Conservation (phyloP, 495 filamentous ascomycete genomes). For the Aspergillus nanangensis region DNA sequence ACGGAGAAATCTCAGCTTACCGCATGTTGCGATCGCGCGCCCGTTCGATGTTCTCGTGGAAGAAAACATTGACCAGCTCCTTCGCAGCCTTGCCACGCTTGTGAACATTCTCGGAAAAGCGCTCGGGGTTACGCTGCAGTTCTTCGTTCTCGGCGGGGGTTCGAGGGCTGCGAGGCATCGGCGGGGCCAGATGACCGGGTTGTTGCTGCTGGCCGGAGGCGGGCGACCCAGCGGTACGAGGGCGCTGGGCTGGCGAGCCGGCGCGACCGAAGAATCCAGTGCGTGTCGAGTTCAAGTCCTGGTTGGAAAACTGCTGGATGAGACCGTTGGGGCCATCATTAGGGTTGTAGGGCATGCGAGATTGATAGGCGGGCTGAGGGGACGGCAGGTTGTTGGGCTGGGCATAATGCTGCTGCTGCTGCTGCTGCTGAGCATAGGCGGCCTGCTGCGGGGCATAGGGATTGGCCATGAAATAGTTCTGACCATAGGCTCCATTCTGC, state of each 20-base stretch:
- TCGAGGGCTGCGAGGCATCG: slow-evolving; percentile 51
- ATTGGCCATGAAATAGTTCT: slow-evolving; percentile 64
- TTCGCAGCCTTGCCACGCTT: slow-evolving; percentile 63
- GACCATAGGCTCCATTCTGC: slow-evolving; percentile 44
- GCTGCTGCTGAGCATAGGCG: slow-evolving; percentile 51
- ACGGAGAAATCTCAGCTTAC: slow-evolving; percentile 42
- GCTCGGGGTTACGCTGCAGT: slow-evolving; percentile 68
- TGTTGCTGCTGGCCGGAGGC: slow-evolving; percentile 54
- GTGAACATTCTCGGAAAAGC: slow-evolving; percentile 74
- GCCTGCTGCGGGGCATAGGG: slow-evolving; percentile 55
- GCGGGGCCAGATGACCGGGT: slow-evolving; percentile 59
- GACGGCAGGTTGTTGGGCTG: slow-evolving; percentile 55
- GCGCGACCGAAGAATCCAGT: slow-evolving; percentile 66
- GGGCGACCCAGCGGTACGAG: slow-evolving; percentile 65
- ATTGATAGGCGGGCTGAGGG: slow-evolving; percentile 47
- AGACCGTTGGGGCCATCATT: slow-evolving; percentile 73
- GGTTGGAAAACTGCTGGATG: slow-evolving; percentile 93
- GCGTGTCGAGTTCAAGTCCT: slow-evolving; percentile 77
- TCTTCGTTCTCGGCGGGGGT: slow-evolving; percentile 41
- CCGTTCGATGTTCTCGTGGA: slow-evolving; percentile 91
- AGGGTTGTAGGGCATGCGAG: slow-evolving; percentile 40
- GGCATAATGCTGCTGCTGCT: slow-evolving; percentile 71
- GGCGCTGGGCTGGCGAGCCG: slow-evolving; percentile 66
- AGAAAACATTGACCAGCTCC: slow-evolving; percentile 76
- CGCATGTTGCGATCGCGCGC: slow-evolving; percentile 88